Conservation (phyloP, 192 early-diverging fungal species). For the Coemansia sp. region DNA sequence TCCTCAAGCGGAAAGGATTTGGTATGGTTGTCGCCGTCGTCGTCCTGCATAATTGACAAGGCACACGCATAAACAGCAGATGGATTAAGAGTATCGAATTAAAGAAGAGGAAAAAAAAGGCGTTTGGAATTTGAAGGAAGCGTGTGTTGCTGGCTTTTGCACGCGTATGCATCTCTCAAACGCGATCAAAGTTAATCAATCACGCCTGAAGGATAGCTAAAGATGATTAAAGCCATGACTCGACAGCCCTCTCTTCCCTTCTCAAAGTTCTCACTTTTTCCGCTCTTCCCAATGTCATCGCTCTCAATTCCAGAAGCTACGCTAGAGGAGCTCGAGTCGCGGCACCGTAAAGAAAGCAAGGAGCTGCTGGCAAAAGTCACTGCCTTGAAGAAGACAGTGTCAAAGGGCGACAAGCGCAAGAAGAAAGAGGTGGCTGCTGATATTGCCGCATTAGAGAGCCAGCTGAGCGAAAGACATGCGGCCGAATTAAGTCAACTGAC, state of each 20-base stretch:
- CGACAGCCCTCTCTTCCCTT: not conserved
- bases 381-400: slow-evolving; percentile 75
- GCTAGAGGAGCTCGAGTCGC: slow-evolving; percentile 64
- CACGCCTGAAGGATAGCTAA: not conserved
- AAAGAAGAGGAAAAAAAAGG: not conserved
- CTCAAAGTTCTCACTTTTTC: not conserved
- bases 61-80: not conserved
- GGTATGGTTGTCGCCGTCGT: not conserved
- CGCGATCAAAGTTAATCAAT: not conserved
- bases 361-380: slow-evolving; percentile 72
- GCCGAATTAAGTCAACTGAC: slow-evolving; percentile 58
- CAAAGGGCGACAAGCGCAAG: slow-evolving; percentile 85
- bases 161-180: not conserved
- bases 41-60: slow-evolving; percentile 2
- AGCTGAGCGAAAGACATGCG: slow-evolving; percentile 65
- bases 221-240: not conserved
- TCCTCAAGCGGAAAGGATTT: not conserved
- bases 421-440: slow-evolving; percentile 77
- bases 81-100: not conserved
- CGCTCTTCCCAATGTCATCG: not conserved
- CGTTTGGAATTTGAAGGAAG: not conserved
- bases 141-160: not conserved
- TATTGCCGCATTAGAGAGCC: slow-evolving; percentile 68
- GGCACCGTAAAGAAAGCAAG: slow-evolving; percentile 80
- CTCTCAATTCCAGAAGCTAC: slow-evolving; percentile 6